Evolutionary conservation across 768 basidiomycete genomes (phyloP), one percentile per base, ranked within the genome.

Genomic region (Candolleomyces efflorescens): DNA sequence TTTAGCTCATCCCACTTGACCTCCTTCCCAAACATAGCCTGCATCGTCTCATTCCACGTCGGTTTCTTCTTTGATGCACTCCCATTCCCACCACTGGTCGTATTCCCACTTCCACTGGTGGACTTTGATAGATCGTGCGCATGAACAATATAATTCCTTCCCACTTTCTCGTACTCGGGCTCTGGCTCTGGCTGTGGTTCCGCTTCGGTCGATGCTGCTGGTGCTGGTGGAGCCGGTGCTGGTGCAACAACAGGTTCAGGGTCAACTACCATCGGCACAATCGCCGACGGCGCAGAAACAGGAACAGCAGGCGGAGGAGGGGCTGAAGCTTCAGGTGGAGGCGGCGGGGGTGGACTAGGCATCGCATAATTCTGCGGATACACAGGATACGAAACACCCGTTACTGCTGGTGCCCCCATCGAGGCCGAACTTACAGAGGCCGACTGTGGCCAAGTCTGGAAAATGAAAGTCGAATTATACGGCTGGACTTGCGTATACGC

Each of bases 11-110:
- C 84, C 90, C 90, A 98, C 49, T 86, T 80, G 9, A 87, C 86
- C 63, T 95, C 88, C 52, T 89, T 78, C 1, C 95, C 94, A 63
- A 98, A 92, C 75, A 96, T 78, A 1, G 91, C 86, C 6, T 78
- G 65, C 87, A 94, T 90, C 11, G 88, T 92, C 27, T 87, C 82
- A 48, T 73, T 76, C 88, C 90, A 89, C 0, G 70, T 65, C 0
- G 89, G 86, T 58, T 83, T 83, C 0, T 53, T 53, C 11, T 5
- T 24, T n/a, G n/a, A n/a, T n/a, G 15, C 27, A 17, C 32, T 32
- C 32, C 32, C 32, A 32, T 11, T n/a, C n/a, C n/a, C n/a, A n/a
- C n/a, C n/a, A n/a, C n/a, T n/a, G n/a, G n/a, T n/a, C n/a, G n/a
- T n/a, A n/a, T n/a, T n/a, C n/a, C n/a, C n/a, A n/a, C n/a, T n/a